Base-by-base conservation (phyloP, 2,329 filamentous ascomycete species). In the Aspergillus novoparasiticus region DNA sequence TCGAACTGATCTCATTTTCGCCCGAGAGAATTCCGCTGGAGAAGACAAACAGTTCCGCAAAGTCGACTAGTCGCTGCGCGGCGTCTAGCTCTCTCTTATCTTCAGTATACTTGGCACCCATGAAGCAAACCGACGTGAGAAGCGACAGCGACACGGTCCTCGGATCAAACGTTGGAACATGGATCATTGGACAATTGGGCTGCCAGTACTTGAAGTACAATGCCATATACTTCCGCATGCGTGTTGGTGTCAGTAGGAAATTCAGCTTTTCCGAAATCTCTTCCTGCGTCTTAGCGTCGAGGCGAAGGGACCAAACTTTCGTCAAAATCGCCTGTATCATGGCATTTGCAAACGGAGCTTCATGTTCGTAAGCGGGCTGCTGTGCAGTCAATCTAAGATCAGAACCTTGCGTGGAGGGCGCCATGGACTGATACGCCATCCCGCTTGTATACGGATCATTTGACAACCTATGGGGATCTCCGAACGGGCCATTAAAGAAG, bases 121-220 rank as follows among this genome's bases (percentile, higher is more conserved):
- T 78, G 58, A 83, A 76, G 0, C 76, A 69, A 6, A 83, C 69
- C 1, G 77, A 73, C 1, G 79, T 72, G 5, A 84, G 70, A 6
- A 84, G 68, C 1, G 77, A 73, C 34, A 78, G 64, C 2, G 78
- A 69, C 4, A 74, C 73, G 1, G 71, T 72, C 16, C 80, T 74
- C 2, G 77, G 71, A 60, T 80, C 72, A 58, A 83, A 83, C 0
- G 79, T 76, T 6, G 78, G 75, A 10, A 69, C 64, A 65, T 83
- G 80, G 5, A 83, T 68, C 32, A 83, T 78, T 0, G 80, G 70
- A 60, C 77, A 80, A 60, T 80, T 81, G 3, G 76, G 76, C 39
- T 83, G 80, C 76, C 81, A 83, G 61, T 77, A 78, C 43, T 76
- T 76, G 61, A 82, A 82, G 59, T 81, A 83, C 3, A 81, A 69